phyloP scores from a whole-genome alignment of 257 asterid species.

The Primulina eburnea region DNA sequence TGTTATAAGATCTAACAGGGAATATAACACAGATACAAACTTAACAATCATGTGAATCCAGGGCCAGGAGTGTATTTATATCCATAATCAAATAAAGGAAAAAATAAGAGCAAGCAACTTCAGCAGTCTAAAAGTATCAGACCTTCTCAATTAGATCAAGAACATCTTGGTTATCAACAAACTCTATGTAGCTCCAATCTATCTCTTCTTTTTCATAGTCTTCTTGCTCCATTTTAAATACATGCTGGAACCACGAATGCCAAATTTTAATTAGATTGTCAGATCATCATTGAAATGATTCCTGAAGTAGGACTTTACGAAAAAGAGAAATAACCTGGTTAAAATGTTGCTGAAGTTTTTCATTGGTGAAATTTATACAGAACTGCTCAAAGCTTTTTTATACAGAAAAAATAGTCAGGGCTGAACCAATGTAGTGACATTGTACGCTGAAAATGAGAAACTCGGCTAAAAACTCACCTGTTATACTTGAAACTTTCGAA shows the following conservation, averaged over 20 bases:
- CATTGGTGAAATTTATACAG: conserved; percentile 97
- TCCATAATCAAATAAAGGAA: conserved; percentile 16
- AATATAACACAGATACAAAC: neutral
- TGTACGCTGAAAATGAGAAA: conserved; percentile 19
- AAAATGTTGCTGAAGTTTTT: conserved; percentile 98
- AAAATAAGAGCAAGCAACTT: conserved; percentile 7
- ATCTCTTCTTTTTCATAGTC: conserved; percentile 96
- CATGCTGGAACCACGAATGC: conserved; percentile 66
- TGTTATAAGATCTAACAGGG: conserved; percentile 12
- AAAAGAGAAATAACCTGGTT: conserved; percentile 69
- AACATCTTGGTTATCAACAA: conserved; percentile 99
- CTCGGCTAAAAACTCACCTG: conserved; percentile 38
- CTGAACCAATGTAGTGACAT: conserved; percentile 12
- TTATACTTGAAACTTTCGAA: conserved; percentile 92
- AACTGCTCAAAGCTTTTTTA: conserved; percentile 91
- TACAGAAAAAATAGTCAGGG: conserved; percentile 33
- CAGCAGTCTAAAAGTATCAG: conserved; percentile 17
- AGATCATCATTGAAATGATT: conserved; percentile 15
- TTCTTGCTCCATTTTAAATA: conserved; percentile 98
- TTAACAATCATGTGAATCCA: conserved; percentile 11
- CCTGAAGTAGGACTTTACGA: conserved; percentile 18
- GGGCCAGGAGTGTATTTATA: conserved; percentile 8
- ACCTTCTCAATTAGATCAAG: conserved; percentile 98
- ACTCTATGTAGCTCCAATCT: conserved; percentile 98
- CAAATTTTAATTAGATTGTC: conserved; percentile 30